Conservation (phyloP, 2,329 filamentous ascomycete genomes). For the Chrysosporium keratinophilum region DNA sequence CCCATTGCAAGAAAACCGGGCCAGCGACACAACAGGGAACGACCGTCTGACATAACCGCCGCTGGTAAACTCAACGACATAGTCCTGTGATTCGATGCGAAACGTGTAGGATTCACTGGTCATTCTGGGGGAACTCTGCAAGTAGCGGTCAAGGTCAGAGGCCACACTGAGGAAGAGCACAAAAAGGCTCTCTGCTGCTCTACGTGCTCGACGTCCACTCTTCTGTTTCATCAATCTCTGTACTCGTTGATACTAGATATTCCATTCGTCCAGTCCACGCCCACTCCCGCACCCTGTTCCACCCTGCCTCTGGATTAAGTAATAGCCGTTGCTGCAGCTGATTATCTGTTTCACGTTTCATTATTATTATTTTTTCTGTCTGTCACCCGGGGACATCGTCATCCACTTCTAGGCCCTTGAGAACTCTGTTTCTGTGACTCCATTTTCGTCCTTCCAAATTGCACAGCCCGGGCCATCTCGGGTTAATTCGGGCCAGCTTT, state of each 20-base stretch:
- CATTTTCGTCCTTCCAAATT: neutral
- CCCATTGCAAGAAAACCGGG: neutral
- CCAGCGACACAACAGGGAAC: neutral
- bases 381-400: neutral
- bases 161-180: neutral
- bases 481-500: conserved; percentile 4
- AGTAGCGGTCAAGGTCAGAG: conserved; percentile 3
- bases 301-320: conserved; percentile 4
- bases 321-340: conserved; percentile 8
- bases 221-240: neutral
- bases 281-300: neutral
- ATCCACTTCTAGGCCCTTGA: neutral
- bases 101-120: neutral
- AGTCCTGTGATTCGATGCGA: neutral
- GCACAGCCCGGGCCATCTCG: conserved; percentile 1
- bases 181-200: neutral
- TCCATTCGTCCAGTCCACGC: neutral
- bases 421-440: conserved; percentile 1
- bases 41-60: neutral
- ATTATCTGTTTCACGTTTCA: conserved; percentile 6
- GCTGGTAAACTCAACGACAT: neutral
- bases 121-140: neutral
- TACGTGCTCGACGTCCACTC: neutral
- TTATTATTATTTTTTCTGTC: neutral
- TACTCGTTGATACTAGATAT: neutral